Evolutionary conservation across 306 rosid genomes (phyloP).

Genomic region (Prunus fruticosa): DNA sequence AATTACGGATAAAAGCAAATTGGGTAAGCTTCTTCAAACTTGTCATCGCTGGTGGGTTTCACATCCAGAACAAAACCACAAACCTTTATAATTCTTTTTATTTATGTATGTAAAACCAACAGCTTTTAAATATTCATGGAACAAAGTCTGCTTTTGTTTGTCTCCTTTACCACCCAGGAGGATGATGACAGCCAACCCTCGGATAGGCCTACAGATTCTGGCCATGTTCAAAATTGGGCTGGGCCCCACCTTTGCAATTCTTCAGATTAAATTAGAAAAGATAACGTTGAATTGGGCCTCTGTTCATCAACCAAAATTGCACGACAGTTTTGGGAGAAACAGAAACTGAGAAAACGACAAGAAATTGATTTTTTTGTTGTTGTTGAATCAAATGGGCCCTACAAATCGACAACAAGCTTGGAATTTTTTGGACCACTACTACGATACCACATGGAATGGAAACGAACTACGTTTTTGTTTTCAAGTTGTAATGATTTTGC

Average conservation of each 20-base stretch:
- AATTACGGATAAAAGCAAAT: not conserved
- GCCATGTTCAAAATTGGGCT: constrained; percentile 1
- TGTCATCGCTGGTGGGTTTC: not conserved
- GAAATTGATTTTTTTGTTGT: not conserved
- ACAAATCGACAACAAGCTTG: not conserved
- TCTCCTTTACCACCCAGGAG: not conserved
- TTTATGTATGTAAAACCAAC: not conserved
- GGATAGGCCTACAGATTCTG: constrained; percentile 8
- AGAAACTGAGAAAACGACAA: not conserved
- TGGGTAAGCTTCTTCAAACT: not conserved
- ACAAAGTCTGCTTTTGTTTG: constrained; percentile 3
- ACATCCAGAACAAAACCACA: constrained; percentile 1
- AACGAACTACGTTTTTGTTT: not conserved
- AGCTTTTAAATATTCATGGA: not conserved
- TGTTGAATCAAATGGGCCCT: not conserved
- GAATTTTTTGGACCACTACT: not conserved
- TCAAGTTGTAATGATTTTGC: not conserved
- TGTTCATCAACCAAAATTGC: not conserved
- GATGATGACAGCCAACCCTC: not conserved
- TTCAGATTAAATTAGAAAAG: not conserved
- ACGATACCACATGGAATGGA: not conserved
- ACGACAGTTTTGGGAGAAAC: not conserved
- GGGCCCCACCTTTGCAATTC: not conserved
- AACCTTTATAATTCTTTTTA: not conserved
- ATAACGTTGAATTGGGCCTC: not conserved